Conservation (phyloP, 2,329 filamentous ascomycete species). For the Thielaviopsis ethacetica region DNA sequence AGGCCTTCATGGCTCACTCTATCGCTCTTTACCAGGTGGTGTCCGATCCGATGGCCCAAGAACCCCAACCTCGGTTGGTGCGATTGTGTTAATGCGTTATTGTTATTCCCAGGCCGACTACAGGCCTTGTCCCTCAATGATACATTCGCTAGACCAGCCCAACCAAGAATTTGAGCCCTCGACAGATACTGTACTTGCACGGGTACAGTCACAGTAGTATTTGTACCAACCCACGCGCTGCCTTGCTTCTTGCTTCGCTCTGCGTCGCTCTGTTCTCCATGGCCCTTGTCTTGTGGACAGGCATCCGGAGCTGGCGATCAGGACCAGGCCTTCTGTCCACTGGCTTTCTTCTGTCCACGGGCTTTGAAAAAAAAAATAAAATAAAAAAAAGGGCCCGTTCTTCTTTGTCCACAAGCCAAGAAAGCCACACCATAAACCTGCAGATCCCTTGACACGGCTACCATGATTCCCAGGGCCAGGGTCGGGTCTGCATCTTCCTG, state of each 20-base stretch:
- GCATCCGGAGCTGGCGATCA: neutral
- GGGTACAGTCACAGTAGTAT: too few species aligned
- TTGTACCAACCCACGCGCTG: neutral
- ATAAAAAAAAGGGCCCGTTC: too few species aligned
- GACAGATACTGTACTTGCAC: neutral
- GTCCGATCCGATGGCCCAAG: too few species aligned
- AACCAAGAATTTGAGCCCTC: neutral
- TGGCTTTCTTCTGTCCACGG: neutral
- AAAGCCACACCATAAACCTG: too few species aligned
- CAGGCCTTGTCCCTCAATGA: neutral
- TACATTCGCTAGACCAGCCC: neutral
- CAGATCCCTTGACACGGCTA: too few species aligned
- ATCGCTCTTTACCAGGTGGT: too few species aligned
- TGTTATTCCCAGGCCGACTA: too few species aligned
- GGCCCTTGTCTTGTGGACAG: neutral
- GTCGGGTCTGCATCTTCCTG: neutral
- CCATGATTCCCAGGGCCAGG: neutral
- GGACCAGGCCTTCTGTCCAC: neutral
- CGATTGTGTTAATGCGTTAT: too few species aligned
- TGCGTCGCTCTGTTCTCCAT: neutral
- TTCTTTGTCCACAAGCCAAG: neutral
- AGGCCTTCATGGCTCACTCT: too few species aligned
- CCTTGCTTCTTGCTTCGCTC: neutral
- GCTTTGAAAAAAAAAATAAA: too few species aligned
- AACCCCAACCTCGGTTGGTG: neutral